Percentiles rank a stretch among this genome's conserved stretches.
These are phyloP conservation scores for Lyophyllum decastes DNA, from an alignment of 768 basidiomycete species.

Conservation along the genomic window DNA sequence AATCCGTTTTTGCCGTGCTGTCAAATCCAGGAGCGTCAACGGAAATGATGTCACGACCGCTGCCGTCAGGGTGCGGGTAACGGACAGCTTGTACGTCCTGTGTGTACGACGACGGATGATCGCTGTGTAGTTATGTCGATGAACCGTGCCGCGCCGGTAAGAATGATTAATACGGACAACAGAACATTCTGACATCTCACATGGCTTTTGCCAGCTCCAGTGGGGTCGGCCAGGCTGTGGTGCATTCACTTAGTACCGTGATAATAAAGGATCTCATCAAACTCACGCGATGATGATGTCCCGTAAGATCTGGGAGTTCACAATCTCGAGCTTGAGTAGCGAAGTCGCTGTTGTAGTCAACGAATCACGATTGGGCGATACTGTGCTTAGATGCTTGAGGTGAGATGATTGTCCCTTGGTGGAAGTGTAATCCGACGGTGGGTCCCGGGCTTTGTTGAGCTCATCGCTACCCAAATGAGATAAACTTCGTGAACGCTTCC, in stretches of 20 bases:
- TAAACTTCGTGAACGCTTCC: too few relatives aligned
- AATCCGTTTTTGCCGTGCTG: slow-evolving; percentile 23
- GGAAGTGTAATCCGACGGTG: too few relatives aligned
- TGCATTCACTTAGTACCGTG: too few relatives aligned
- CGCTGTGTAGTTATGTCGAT: slow-evolving; percentile 19
- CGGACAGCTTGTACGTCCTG: slow-evolving; percentile 16
- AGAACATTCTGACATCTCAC: slow-evolving; percentile 14
- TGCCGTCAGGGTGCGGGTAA: slow-evolving; percentile 19
- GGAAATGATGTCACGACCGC: slow-evolving; percentile 20
- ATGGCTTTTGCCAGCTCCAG: slow-evolving; percentile 29
- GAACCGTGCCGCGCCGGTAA: slow-evolving; percentile 18
- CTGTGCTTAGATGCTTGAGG: too few relatives aligned
- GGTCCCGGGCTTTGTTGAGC: too few relatives aligned
- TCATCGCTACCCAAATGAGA: too few relatives aligned
- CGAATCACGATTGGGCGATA: too few relatives aligned
- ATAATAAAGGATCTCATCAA: too few relatives aligned
- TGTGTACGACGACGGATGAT: slow-evolving; percentile 13
- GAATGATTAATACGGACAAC: neutral
- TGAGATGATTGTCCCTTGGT: too few relatives aligned
- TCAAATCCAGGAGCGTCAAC: slow-evolving; percentile 31
- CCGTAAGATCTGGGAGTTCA: too few relatives aligned
- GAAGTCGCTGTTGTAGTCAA: too few relatives aligned
- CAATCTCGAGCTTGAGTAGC: too few relatives aligned
- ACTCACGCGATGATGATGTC: slow-evolving; percentile 22
- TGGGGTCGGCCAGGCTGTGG: slow-evolving; percentile 28